Conservation (phyloP, 2,329 filamentous ascomycete species). For the Byssothecium circinans region DNA sequence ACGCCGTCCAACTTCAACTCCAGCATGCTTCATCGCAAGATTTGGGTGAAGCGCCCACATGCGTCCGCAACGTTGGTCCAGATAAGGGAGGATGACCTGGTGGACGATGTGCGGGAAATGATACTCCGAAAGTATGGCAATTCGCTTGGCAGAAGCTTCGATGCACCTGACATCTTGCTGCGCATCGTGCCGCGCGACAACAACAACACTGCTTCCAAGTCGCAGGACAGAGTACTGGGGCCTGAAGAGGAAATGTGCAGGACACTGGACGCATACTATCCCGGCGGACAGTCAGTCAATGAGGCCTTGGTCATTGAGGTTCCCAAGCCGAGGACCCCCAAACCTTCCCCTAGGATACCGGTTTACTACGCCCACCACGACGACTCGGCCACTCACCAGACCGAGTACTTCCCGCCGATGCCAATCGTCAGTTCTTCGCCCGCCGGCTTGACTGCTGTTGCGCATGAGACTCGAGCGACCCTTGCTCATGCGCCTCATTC, state of each 20-base stretch:
- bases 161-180: constrained; percentile 84
- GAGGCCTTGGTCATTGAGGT: constrained; percentile 92
- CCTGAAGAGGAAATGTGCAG: constrained; percentile 83
- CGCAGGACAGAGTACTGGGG: constrained; percentile 69
- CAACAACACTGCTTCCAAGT: constrained; percentile 27
- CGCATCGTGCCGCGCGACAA: constrained; percentile 72
- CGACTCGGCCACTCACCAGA: constrained; percentile 66
- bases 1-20: constrained; percentile 39
- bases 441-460: constrained; percentile 37
- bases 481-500: constrained; percentile 54
- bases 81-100: constrained; percentile 83
- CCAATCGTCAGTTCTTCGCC: constrained; percentile 47
- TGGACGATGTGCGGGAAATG: constrained; percentile 91
- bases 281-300: constrained; percentile 81
- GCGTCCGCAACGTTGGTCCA: constrained; percentile 85
- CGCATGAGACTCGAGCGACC: constrained; percentile 42
- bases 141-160: constrained; percentile 83
- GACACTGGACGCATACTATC: constrained; percentile 79
- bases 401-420: constrained; percentile 81
- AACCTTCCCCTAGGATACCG: constrained; percentile 69
- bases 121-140: constrained; percentile 94
- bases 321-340: constrained; percentile 73
- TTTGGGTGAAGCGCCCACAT: constrained; percentile 89
- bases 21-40: constrained; percentile 65
- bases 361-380: constrained; percentile 61